These are phyloP conservation scores for Russula earlei DNA, from an alignment of 768 basidiomycete genomes.

Conservation along the genomic window DNA sequence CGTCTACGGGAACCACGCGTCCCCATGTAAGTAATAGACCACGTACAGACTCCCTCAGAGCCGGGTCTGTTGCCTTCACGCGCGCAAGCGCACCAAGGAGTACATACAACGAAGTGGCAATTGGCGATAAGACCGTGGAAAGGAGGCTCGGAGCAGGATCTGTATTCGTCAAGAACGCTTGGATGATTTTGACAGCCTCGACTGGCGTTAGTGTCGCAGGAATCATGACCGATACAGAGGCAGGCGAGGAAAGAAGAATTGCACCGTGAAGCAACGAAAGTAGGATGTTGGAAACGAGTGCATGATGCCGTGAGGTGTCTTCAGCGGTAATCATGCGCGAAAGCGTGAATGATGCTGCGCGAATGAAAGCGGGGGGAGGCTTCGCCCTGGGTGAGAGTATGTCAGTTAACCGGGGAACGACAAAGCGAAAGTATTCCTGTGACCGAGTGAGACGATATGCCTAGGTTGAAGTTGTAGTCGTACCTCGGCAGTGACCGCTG, in stretches of 20 bases:
- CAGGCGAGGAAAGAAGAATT: slow-evolving; percentile 27
- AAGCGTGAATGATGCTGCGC: slow-evolving; percentile 59
- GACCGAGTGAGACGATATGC: not conserved
- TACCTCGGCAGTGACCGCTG: slow-evolving; percentile 46
- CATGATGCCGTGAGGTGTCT: slow-evolving; percentile 23
- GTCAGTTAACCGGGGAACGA: slow-evolving; percentile 47
- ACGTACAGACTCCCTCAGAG: slow-evolving; percentile 46
- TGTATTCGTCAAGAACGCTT: slow-evolving; percentile 56
- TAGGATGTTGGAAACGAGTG: slow-evolving; percentile 30
- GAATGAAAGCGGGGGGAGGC: slow-evolving; percentile 37
- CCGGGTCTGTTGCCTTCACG: slow-evolving; percentile 54
- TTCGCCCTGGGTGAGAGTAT: slow-evolving; percentile 34
- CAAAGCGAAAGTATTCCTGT: slow-evolving; percentile 52
- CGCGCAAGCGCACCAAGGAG: slow-evolving; percentile 46
- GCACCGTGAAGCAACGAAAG: slow-evolving; percentile 46
- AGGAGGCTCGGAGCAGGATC: slow-evolving; percentile 71
- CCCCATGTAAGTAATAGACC: slow-evolving; percentile 70
- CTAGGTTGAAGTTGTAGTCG: slow-evolving; percentile 15
- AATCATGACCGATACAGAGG: slow-evolving; percentile 1
- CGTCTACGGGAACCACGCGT: slow-evolving; percentile 43
- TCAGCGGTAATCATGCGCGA: slow-evolving; percentile 50
- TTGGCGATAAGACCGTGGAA: slow-evolving; percentile 53
- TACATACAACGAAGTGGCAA: slow-evolving; percentile 57
- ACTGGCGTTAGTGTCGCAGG: slow-evolving; percentile 23
- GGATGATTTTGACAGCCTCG: slow-evolving; percentile 40